phyloP scores from a whole-genome alignment of 2,329 filamentous ascomycete genomes.

The Fusarium miscanthi region DNA sequence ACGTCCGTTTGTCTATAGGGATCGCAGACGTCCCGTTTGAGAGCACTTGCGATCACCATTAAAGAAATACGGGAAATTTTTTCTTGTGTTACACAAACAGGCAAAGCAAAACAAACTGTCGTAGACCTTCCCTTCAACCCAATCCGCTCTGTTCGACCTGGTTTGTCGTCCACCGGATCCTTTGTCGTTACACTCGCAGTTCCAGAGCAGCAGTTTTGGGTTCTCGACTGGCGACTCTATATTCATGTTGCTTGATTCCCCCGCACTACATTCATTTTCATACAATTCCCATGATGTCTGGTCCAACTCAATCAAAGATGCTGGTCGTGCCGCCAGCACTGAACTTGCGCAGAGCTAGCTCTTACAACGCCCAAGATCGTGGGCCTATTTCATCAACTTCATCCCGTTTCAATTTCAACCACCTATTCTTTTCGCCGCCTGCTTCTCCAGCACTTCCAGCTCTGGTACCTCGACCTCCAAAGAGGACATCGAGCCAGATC shows the following conservation, averaged over 20 bases:
- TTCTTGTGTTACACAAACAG: conserved; percentile 25
- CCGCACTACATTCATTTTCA: not conserved
- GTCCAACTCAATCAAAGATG: conserved; percentile 60
- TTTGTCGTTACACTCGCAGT: not conserved
- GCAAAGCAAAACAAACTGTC: conserved; percentile 18
- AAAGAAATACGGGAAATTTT: conserved; percentile 11
- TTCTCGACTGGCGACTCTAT: conserved; percentile 25
- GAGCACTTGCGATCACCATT: conserved; percentile 3
- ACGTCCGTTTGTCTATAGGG: not conserved
- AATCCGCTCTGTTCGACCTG: conserved; percentile 10
- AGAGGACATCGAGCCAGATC: conserved; percentile 67
- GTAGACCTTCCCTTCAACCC: conserved; percentile 26
- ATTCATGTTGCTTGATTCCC: conserved; percentile 31
- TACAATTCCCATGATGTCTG: conserved; percentile 52
- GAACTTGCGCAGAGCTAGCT: conserved; percentile 68
- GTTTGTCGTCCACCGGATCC: conserved; percentile 15
- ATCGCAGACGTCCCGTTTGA: conserved; percentile 6
- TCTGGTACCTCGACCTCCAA: conserved; percentile 69
- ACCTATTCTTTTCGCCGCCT: conserved; percentile 73
- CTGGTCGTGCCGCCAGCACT: conserved; percentile 66
- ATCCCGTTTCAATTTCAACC: conserved; percentile 73
- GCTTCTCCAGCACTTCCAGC: conserved; percentile 79
- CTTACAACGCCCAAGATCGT: conserved; percentile 66
- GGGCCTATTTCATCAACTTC: conserved; percentile 68
- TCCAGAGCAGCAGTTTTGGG: conserved; percentile 38